A percentile compares a stretch with the other conserved stretches of the same genome.
Conservation (phyloP, 192 early-diverging fungal genomes). For the Obelidium mucronatum region DNA sequence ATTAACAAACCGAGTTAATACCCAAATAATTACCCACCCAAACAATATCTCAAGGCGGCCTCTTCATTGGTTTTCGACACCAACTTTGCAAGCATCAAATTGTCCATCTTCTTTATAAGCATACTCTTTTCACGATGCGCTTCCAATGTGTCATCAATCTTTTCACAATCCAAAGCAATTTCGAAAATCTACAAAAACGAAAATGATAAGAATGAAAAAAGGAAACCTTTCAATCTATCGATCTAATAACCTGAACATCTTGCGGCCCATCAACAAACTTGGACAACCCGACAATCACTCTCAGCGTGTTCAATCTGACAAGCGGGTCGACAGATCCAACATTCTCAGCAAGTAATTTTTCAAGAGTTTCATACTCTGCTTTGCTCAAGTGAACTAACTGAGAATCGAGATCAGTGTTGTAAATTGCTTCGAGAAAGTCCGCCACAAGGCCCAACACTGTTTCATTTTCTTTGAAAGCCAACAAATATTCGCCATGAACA, state of each 20-base stretch:
- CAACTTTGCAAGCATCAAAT: conserved; percentile 64
- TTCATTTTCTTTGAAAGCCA: neutral
- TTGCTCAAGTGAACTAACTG: conserved; percentile 35
- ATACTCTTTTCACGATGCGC: conserved; percentile 82
- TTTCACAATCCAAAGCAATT: conserved; percentile 66
- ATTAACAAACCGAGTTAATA: neutral
- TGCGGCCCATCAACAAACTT: conserved; percentile 55
- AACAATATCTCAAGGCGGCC: conserved; percentile 66
- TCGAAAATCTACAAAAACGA: conserved; percentile 39
- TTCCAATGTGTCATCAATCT: conserved; percentile 64
- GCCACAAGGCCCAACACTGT: neutral
- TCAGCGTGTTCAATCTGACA: conserved; percentile 69
- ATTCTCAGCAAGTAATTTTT: conserved; percentile 62
- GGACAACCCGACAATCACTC: conserved; percentile 75
- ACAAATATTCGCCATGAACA: conserved; percentile 14
- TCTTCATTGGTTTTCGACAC: conserved; percentile 77
- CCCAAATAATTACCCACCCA: conserved; percentile 56
- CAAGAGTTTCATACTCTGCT: conserved; percentile 55
- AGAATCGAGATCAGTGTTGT: neutral
- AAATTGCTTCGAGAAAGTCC: conserved; percentile 22
- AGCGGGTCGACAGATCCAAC: conserved; percentile 64
- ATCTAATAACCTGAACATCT: conserved; percentile 32
- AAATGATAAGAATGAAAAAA: too few species aligned
- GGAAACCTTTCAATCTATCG: too few species aligned
- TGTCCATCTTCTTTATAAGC: conserved; percentile 74